Evolutionary conservation across 1,139 yeast species (phyloP).

Genomic region (Pneumocystis wakefieldiae): DNA sequence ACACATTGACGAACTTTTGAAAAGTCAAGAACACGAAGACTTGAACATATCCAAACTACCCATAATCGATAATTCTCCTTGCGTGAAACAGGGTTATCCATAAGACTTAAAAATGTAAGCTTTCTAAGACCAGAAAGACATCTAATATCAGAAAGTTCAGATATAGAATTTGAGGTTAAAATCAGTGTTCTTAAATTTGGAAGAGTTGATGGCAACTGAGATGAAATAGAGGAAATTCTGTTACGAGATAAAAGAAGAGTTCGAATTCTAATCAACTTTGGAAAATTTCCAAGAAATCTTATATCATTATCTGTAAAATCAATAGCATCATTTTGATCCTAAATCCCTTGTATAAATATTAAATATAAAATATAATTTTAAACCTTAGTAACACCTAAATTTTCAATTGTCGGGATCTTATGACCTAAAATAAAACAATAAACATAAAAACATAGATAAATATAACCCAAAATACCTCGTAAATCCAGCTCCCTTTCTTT

Average conservation of each 20-base stretch:
- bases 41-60: conserved; percentile 49
- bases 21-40: conserved; percentile 50
- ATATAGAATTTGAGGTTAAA: conserved; percentile 38
- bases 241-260: conserved; percentile 47
- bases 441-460: not conserved
- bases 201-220: conserved; percentile 23
- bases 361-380: not conserved
- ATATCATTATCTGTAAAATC: conserved; percentile 59
- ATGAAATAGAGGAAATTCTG: conserved; percentile 32
- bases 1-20: conserved; percentile 35
- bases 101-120: conserved; percentile 37
- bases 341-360: not conserved
- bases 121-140: conserved; percentile 26
- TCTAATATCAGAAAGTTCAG: conserved; percentile 29
- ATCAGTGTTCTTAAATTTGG: conserved; percentile 39
- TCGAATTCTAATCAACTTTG: conserved; percentile 32
- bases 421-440: conserved; percentile 17
- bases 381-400: conserved; percentile 27
- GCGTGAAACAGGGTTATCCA: conserved; percentile 47
- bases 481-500: conserved; percentile 33
- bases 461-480: conserved; percentile 21
- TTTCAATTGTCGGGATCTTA: conserved; percentile 30
- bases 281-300: conserved; percentile 38
- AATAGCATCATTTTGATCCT: conserved; percentile 36
- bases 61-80: conserved; percentile 44